These are phyloP conservation scores for Vitellaria paradoxa DNA, from an alignment of 179 eudicot genomes.

Conservation along the genomic window DNA sequence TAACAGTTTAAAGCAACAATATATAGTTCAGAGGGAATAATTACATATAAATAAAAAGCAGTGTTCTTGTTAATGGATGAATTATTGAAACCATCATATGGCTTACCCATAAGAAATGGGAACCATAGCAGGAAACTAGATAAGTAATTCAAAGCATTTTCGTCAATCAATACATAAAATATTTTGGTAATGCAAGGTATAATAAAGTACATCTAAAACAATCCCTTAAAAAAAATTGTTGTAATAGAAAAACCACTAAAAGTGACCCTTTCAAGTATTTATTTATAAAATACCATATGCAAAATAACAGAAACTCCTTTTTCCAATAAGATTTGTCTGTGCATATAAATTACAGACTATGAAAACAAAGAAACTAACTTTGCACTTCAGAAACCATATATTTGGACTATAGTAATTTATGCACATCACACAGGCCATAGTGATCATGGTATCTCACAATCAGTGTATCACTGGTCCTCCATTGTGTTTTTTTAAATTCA, in stretches of 20 bases:
- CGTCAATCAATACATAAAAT: no score
- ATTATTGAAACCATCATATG: neutral
- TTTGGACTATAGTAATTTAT: no score
- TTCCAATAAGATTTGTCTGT: neutral
- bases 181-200: neutral
- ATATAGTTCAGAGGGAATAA: neutral
- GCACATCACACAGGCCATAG: neutral
- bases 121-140: neutral
- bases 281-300: neutral
- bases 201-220: neutral
- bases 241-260: neutral
- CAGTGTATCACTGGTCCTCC: neutral
- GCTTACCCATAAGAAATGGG: neutral
- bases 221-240: neutral
- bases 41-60: neutral
- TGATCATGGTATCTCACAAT: neutral
- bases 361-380: neutral
- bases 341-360: no score
- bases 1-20: neutral
- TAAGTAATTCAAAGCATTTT: neutral
- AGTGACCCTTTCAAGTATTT: neutral
- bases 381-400: no score
- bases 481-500: neutral
- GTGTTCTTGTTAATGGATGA: neutral
- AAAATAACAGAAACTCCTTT: neutral